Evolutionary conservation across 2,329 filamentous ascomycete genomes (phyloP), one percentile per base, ranked within the genome.

Genomic region (Sphaceloma murrayae): DNA sequence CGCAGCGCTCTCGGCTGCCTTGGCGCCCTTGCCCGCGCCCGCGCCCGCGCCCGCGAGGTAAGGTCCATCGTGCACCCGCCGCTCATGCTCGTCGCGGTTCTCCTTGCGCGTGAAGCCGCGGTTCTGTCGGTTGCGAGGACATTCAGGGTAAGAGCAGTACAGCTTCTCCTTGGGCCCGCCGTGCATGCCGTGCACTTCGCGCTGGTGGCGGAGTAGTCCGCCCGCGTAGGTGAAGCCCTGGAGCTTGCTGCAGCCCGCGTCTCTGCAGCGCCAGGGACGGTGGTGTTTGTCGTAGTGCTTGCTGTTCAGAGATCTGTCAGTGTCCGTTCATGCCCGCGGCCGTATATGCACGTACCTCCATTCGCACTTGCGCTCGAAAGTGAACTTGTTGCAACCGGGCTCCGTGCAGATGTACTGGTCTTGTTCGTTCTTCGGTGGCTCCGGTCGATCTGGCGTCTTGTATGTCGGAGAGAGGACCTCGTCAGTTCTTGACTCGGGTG

Each of bases 231-330:
- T 96, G 62, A 96, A 96, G 1, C 89, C 89, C 43, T 85, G 84
- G 0, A 94, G 74, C 56, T 94, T 94, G 56, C 89, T 85, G 63
- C 89, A 95, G 27, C 82, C 83, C n/a, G 77, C 73, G 32, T 82
- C 79, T 16, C 69, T 72, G 62, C 89, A 96, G 56, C 87, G 84
- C 60, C 95, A 96, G 1, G 89, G 89, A 9, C 89, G 75, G 54
- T 94, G 87, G 61, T 96, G 89, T 62, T 94, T 94, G 66, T 96
- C 89, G 88, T 95, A 95, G 61, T 96, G 89, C 67, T 96, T 95
- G 60, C 86, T 94, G 52, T 49, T 43, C 26, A 46, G 34, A 44
- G 34, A 51, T 58, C 46, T 57, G 52, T 43, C 45, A 42, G 19
- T 29, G 33, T 34, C 29, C 19, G 27, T 13, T 29, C 21, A 34